These are phyloP conservation scores for Aureobasidium namibiae DNA, from an alignment of 2,329 filamentous ascomycete species.

Conservation along the genomic window DNA sequence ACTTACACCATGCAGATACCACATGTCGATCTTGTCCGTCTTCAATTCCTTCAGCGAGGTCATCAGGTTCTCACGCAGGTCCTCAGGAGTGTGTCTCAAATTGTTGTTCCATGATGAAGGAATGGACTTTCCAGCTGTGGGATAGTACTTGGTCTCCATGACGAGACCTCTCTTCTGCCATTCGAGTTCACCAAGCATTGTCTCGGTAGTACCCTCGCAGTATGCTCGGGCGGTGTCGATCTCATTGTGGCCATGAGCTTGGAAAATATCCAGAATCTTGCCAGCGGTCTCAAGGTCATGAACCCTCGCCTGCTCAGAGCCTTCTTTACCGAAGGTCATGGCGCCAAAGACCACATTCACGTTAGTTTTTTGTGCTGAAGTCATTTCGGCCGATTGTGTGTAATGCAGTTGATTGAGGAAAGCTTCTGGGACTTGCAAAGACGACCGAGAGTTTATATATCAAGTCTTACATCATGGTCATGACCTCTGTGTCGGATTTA, in stretches of 20 bases:
- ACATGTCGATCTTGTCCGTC: constrained; percentile 37
- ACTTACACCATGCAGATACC: constrained; percentile 38
- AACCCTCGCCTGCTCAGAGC: constrained; percentile 20
- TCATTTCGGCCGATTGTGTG: constrained; percentile 14
- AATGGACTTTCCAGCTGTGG: constrained; percentile 15
- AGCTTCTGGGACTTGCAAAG: not conserved
- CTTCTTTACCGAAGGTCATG: constrained; percentile 19
- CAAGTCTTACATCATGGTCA: not conserved
- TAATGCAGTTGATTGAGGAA: constrained; percentile 23
- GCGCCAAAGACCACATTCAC: constrained; percentile 20
- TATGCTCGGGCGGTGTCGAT: constrained; percentile 24
- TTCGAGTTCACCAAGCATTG: constrained; percentile 22
- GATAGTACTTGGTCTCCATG: constrained; percentile 24
- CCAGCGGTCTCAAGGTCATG: constrained; percentile 17
- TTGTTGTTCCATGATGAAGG: constrained; percentile 17
- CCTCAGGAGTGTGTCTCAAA: constrained; percentile 23
- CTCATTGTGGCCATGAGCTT: constrained; percentile 24
- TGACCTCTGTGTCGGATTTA: not conserved
- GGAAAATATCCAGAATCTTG: constrained; percentile 22
- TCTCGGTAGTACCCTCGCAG: constrained; percentile 21
- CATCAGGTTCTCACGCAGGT: constrained; percentile 28
- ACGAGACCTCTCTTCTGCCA: constrained; percentile 21
- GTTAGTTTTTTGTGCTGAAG: constrained; percentile 17
- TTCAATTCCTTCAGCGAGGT: constrained; percentile 33
- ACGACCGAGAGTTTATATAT: not conserved